Evolutionary conservation across 768 basidiomycete genomes (phyloP).

Genomic region (Lactarius hengduanensis): DNA sequence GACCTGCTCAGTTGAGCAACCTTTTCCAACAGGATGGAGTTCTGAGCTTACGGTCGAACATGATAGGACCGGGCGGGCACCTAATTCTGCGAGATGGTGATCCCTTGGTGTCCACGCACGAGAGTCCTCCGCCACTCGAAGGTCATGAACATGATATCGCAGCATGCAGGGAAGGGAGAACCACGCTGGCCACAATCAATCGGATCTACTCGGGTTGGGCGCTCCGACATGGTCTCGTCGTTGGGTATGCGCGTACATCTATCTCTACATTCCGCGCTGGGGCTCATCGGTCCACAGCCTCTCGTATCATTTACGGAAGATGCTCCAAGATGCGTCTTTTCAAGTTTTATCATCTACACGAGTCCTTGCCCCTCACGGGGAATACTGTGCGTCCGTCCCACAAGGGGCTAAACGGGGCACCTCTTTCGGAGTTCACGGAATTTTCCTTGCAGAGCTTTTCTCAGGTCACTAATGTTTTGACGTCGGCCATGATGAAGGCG

Average conservation of each 20-base stretch:
- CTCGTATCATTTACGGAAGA: neutral
- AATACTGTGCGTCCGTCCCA: neutral
- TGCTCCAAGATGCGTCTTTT: slow-evolving; percentile 3
- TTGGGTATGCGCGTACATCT: no score
- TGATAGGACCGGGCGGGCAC: neutral
- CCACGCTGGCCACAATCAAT: no score
- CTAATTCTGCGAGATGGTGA: slow-evolving; percentile 2
- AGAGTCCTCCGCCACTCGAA: neutral
- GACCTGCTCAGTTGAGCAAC: slow-evolving; percentile 7
- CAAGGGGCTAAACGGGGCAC: neutral
- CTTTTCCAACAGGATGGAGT: neutral
- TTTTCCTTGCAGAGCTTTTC: neutral
- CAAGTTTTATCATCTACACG: neutral
- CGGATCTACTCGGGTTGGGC: no score
- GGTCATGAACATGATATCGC: neutral
- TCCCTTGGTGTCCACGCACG: neutral
- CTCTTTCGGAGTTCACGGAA: neutral
- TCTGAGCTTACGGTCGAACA: neutral
- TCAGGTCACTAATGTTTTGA: neutral
- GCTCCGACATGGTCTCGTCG: no score
- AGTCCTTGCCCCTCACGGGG: neutral
- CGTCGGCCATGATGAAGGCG: neutral
- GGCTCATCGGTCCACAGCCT: neutral
- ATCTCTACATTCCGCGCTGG: no score
- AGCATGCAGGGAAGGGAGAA: no score